Conservation (phyloP, 2,329 filamentous ascomycete genomes). For the Sclerotinia minor region DNA sequence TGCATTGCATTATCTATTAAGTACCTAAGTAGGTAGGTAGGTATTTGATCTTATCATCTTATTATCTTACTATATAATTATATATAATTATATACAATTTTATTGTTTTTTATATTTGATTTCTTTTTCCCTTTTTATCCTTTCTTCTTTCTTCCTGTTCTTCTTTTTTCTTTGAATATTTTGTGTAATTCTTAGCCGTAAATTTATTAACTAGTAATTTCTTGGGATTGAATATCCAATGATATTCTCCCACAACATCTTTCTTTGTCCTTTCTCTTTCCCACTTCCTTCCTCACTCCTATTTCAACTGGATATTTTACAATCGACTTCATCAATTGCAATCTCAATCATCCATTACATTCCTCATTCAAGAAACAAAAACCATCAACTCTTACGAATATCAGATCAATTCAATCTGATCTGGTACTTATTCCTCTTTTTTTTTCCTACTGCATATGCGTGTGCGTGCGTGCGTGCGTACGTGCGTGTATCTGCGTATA, state of each 20-base stretch:
- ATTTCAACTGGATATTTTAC: background rate
- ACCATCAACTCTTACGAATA: background rate
- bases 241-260: background rate
- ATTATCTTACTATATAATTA: too few species aligned
- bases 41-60: too few species aligned
- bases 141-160: too few species aligned
- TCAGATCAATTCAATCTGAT: background rate
- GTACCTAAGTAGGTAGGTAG: too few species aligned
- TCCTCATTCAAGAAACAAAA: background rate
- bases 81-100: too few species aligned
- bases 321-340: background rate
- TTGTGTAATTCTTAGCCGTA: background rate
- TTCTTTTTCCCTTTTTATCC: too few species aligned
- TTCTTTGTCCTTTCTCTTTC: background rate
- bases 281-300: background rate
- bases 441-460: too few species aligned
- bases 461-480: too few species aligned
- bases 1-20: too few species aligned
- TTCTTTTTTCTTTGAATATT: background rate
- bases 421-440: background rate
- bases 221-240: background rate
- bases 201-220: background rate
- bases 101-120: too few species aligned
- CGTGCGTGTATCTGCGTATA: too few species aligned
- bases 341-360: background rate